Base-by-base conservation (phyloP, 768 basidiomycete genomes). In the Psilocybe sp. region DNA sequence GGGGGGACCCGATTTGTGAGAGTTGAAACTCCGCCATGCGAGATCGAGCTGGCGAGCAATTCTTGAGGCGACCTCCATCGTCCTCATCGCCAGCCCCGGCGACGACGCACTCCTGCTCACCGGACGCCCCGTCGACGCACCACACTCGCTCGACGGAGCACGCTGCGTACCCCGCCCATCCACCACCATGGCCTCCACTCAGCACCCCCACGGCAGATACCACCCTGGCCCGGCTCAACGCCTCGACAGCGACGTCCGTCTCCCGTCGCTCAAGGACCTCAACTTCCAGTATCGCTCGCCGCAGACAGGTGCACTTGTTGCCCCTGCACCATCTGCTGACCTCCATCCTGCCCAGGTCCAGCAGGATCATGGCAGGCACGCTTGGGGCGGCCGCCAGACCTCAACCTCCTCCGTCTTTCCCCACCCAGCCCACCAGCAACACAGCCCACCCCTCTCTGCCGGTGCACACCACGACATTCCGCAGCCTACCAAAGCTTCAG, bases 251-350 rank as follows among this genome's bases (percentile, higher is more conserved):
- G 74, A 67, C 51, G 70, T 75, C 50, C 82, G 84, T 35, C 76
- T 87, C 4, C 87, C 87, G 0, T 85, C 85, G 15, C 76, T 89
- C 64, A 87, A 81, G 69, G 84, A 86, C 61, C 75, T 89, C 62
- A 84, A 86, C 63, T 87, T 89, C 65, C 57, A 56, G 45, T 63
- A 61, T 51, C 62, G 62, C 13, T 60, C 62, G 0, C 56, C 60
- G 14, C 47, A 35, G 18, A 60, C 46, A 36, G 55, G 57, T 23
- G 20, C 46, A 10, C 42, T 49, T 14, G 47, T 46, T n/a, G 51
- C 46, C 7, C 58, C 52, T 12, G 64, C 61, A 28, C 60, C 58
- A 34, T 59, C 34, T 12, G 58, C 46, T 16, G 64, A 63, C 40
- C 68, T 65, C 47, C 68, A 71, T 20, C 70, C 65, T 42, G 65